Conservation (phyloP, 1,284 basidiomycete species). For the Ustilago hordei region DNA sequence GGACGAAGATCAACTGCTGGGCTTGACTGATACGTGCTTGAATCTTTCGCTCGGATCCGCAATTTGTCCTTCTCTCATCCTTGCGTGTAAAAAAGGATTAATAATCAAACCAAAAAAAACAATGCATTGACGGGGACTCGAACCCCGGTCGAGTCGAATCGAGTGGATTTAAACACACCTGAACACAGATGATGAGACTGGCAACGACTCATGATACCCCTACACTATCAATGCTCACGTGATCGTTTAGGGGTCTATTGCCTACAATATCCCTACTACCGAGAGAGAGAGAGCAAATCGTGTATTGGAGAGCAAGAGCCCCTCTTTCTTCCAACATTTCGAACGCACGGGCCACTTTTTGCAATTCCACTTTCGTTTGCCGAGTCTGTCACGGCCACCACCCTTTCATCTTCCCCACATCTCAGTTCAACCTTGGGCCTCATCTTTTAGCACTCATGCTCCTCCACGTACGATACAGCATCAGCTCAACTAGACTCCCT, state of each 20-base stretch:
- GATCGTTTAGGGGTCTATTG: neutral
- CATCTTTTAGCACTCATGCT: neutral
- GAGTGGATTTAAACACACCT: constrained; percentile 18
- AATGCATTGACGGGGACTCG: constrained; percentile 60
- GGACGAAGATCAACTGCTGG: neutral
- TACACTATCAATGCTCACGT: constrained; percentile 53
- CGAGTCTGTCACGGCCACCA: neutral
- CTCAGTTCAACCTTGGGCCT: neutral
- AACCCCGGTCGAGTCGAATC: constrained; percentile 59
- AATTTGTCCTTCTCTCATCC: neutral
- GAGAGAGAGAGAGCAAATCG: neutral
- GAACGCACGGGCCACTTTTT: constrained; percentile 1
- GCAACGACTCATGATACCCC: constrained; percentile 56
- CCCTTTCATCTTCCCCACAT: neutral
- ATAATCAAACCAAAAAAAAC: constrained; percentile 15
- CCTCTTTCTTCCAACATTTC: neutral
- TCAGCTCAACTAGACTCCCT: neutral
- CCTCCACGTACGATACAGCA: neutral
- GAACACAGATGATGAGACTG: constrained; percentile 26
- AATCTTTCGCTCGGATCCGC: constrained; percentile 22
- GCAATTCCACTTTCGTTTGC: neutral
- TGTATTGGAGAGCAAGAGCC: neutral
- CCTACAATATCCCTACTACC: neutral
- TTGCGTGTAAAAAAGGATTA: neutral
- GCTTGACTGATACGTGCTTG: neutral